Evolutionary conservation across 306 rosid species (phyloP), one percentile per base, ranked within the genome.

Genomic region (Cicer arietinum): DNA sequence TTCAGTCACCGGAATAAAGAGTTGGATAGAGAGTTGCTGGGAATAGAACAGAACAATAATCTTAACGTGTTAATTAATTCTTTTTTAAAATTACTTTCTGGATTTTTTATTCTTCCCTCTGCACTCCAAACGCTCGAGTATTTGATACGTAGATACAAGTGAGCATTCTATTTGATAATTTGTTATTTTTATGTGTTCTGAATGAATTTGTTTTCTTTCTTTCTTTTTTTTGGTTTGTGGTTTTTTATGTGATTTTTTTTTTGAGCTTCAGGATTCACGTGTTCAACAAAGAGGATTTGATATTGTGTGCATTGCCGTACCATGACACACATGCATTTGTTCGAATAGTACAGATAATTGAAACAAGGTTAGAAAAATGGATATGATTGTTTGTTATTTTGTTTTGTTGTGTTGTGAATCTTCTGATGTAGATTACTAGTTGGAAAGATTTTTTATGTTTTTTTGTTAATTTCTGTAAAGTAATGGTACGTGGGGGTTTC

Each of bases 251-350:
- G 80, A 54, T 52, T 62, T 69, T 18, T 14, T 14, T 70, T 70
- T 65, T 77, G 59, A 64, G 39, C 62, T 86, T 77, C 89, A 94
- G 97, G 93, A 77, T 85, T 84, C 88, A 94, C 74, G 88, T 86
- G 51, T 83, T 88, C 88, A 94, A 94, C 79, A 44, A 48, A 0
- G 95, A 91, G 84, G 93, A 90, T 10, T 64, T 94, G 86, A 78
- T 91, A 74, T 73, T 91, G 77, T 91, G 96, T 67, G 85, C 89
- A 73, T 81, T 94, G 77, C 97, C 97, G 0, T 90, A 87, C 88
- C 98, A 94, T 77, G 98, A 90, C 60, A 91, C 96, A 0, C 98
- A 89, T 68, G 79, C 75, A 6, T 94, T 94, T 83, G 96, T 94
- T 61, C 90, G 89, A 65, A 75, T 91, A 74, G 89, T 90, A 35